Conservation (phyloP, 208 protist species). For the Leishmania mexicana region DNA sequence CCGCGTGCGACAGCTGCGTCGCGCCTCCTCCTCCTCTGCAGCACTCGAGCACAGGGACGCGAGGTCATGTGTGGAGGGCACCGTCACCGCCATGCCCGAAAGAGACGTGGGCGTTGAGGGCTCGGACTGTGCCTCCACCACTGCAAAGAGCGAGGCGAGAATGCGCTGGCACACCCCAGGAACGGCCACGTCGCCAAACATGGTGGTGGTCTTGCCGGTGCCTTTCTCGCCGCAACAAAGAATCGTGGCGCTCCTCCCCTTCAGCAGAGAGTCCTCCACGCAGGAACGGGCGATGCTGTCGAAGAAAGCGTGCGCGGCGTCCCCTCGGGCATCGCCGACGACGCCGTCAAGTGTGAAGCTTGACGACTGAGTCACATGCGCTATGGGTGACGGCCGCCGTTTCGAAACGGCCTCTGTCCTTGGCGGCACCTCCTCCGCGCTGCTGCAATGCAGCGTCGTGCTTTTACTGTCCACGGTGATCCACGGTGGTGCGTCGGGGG, state of each 20-base stretch:
- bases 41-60: too few species aligned
- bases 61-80: background rate
- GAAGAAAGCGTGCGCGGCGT: constrained; percentile 64
- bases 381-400: background rate
- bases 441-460: constrained; percentile 9
- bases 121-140: background rate
- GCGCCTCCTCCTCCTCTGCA: constrained; percentile 3
- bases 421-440: background rate
- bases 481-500: background rate
- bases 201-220: constrained; percentile 82
- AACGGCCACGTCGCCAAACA: constrained; percentile 52
- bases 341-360: constrained; percentile 77
- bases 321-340: constrained; percentile 37
- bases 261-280: constrained; percentile 31
- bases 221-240: constrained; percentile 78
- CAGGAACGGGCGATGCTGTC: constrained; percentile 28
- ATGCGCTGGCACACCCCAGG: constrained; percentile 23
- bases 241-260: constrained; percentile 63
- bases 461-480: background rate
- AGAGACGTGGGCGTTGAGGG: background rate
- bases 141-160: constrained; percentile 11
- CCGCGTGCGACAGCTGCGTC: background rate
- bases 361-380: constrained; percentile 10
- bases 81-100: background rate
- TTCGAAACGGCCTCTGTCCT: background rate